phyloP scores from a whole-genome alignment of 306 rosid species.

The Luffa aegyptiaca region DNA sequence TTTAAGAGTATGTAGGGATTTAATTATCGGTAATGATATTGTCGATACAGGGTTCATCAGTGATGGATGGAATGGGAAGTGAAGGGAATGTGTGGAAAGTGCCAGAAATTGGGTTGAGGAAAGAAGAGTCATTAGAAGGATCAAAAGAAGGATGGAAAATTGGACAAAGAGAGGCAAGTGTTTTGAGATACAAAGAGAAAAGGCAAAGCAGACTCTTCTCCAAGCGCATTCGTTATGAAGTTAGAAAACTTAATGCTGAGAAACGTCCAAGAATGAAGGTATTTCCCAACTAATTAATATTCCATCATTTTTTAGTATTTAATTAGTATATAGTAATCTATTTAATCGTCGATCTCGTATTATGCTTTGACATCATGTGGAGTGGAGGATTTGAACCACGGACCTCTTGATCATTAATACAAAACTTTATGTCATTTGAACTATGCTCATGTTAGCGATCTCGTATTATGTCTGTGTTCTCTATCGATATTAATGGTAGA shows the following conservation, averaged over 20 bases:
- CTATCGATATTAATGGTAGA: too few species aligned
- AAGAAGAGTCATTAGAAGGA: slow-evolving; percentile 17
- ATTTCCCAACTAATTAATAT: background rate
- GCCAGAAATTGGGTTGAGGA: slow-evolving; percentile 25
- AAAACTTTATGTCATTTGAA: too few species aligned
- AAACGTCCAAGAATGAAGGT: slow-evolving; percentile 95
- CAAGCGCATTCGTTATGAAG: slow-evolving; percentile 72
- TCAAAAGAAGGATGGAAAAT: slow-evolving; percentile 26
- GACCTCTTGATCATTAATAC: too few species aligned
- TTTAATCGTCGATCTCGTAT: too few species aligned
- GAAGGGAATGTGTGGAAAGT: slow-evolving; percentile 44
- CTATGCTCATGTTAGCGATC: too few species aligned
- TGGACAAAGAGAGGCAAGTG: slow-evolving; percentile 74
- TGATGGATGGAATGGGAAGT: slow-evolving; percentile 33
- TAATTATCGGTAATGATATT: too few species aligned
- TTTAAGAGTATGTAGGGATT: too few species aligned
- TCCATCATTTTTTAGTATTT: too few species aligned
- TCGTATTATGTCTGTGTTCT: too few species aligned
- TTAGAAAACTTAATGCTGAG: slow-evolving; percentile 85
- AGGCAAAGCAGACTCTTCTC: slow-evolving; percentile 72
- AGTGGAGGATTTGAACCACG: too few species aligned
- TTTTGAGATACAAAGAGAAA: slow-evolving; percentile 79
- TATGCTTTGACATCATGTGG: too few species aligned
- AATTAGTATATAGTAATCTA: too few species aligned
- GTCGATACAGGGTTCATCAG: slow-evolving; percentile 14